Evolutionary conservation across 805 yeast species (phyloP).

Genomic region (Candida germanica): DNA sequence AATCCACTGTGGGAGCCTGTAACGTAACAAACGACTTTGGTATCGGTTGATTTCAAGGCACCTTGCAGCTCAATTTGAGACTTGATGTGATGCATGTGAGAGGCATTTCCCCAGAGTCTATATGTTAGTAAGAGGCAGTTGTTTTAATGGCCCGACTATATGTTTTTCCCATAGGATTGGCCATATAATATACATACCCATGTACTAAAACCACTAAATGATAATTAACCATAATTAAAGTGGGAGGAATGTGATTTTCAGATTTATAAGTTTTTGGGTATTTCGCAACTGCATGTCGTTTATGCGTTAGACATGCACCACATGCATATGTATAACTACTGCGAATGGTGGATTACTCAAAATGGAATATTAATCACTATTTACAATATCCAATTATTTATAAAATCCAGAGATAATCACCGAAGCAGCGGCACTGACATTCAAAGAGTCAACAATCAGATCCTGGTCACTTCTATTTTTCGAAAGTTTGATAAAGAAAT

Average conservation of each 20-base stretch:
- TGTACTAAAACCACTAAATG: slow-evolving; percentile 75
- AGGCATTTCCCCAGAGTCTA: slow-evolving; percentile 69
- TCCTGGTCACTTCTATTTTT: slow-evolving; percentile 28
- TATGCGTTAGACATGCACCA: too few relatives aligned
- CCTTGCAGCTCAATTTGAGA: slow-evolving; percentile 38
- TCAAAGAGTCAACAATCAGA: slow-evolving; percentile 65
- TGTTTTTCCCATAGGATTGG: slow-evolving; percentile 4
- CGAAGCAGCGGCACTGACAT: slow-evolving; percentile 89
- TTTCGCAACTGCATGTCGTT: too few relatives aligned
- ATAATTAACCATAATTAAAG: slow-evolving; percentile 24
- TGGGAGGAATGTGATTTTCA: background rate
- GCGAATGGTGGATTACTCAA: too few relatives aligned
- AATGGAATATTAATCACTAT: too few relatives aligned
- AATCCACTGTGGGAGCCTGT: slow-evolving; percentile 67
- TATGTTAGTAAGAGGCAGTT: slow-evolving; percentile 10
- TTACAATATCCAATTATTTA: too few relatives aligned
- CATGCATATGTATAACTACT: too few relatives aligned
- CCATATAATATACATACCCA: slow-evolving; percentile 53
- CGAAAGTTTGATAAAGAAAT: slow-evolving; percentile 43
- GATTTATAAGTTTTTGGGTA: too few relatives aligned
- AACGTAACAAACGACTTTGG: slow-evolving; percentile 42
- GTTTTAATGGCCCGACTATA: background rate
- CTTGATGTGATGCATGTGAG: slow-evolving; percentile 63
- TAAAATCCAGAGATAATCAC: slow-evolving; percentile 42
- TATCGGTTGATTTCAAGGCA: slow-evolving; percentile 19